Percentiles rank a stretch among this genome's conserved stretches.
phyloP scores from a whole-genome alignment of 1,139 yeast species.

The Candida tetrigidarum region DNA sequence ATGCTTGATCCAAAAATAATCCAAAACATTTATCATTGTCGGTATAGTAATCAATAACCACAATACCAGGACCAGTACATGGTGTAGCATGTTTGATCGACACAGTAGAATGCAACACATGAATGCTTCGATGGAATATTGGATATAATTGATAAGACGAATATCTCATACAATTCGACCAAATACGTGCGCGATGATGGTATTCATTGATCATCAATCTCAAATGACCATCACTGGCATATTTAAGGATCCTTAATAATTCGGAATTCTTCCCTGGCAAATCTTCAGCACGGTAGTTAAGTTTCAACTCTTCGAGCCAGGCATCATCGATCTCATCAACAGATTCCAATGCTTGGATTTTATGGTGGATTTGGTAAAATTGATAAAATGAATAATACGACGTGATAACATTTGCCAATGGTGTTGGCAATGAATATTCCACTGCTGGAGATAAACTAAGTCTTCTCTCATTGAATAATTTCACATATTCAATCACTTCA shows the following conservation, averaged over 20 bases:
- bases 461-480: conserved; percentile 50
- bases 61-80: conserved; percentile 86
- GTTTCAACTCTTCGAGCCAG: conserved; percentile 31
- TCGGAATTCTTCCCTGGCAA: conserved; percentile 43
- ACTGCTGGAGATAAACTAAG: conserved; percentile 81
- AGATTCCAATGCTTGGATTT: conserved; percentile 25
- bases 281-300: conserved; percentile 29
- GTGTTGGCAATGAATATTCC: conserved; percentile 65
- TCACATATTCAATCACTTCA: conserved; percentile 52
- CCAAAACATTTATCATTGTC: conserved; percentile 93
- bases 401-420: conserved; percentile 57
- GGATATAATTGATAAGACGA: conserved; percentile 51
- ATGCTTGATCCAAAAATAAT: conserved; percentile 80
- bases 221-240: conserved; percentile 35
- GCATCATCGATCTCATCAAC: conserved; percentile 25
- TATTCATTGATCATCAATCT: conserved; percentile 32
- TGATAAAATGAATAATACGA: conserved; percentile 51
- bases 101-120: conserved; percentile 79
- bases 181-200: conserved; percentile 38
- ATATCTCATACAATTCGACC: conserved; percentile 45
- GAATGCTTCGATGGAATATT: conserved; percentile 71
- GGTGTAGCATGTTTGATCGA: conserved; percentile 88
- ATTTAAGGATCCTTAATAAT: conserved; percentile 42
- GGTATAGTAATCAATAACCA: conserved; percentile 85
- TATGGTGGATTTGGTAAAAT: conserved; percentile 30